Conservation (phyloP, 257 asterid genomes). For the Rhazya stricta region DNA sequence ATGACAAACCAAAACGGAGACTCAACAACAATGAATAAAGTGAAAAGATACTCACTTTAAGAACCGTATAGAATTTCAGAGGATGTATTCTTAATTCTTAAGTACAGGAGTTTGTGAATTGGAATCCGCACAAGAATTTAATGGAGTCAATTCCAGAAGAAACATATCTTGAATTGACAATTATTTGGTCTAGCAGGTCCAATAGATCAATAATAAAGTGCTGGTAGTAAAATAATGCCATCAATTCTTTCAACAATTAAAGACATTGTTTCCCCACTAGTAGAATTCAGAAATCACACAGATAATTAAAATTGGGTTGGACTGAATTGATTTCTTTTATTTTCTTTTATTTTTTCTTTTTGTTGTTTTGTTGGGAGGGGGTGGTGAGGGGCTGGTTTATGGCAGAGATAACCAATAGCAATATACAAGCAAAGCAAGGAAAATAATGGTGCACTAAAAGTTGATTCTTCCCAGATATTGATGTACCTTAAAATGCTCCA, state of each 20-base stretch:
- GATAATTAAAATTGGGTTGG: neutral
- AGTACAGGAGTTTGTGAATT: neutral
- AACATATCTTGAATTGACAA: neutral
- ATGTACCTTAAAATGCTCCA: conserved; percentile 85
- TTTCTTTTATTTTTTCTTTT: neutral
- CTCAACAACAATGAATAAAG: neutral
- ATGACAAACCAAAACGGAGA: neutral
- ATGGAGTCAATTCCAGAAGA: neutral
- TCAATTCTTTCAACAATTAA: neutral
- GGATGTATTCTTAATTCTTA: neutral
- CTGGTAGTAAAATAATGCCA: neutral
- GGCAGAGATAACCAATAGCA: neutral
- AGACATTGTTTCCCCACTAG: neutral
- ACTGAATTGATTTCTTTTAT: neutral
- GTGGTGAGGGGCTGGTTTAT: neutral
- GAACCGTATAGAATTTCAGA: neutral
- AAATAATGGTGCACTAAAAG: neutral
- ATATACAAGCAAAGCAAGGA: neutral
- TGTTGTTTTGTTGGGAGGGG: neutral
- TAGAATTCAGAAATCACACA: neutral
- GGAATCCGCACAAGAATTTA: neutral
- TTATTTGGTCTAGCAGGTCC: neutral
- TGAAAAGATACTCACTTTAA: neutral
- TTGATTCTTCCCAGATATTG: conserved; percentile 14
- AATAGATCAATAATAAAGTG: neutral